Conservation (phyloP, 768 basidiomycete genomes). For the Termitomyces titanicus region DNA sequence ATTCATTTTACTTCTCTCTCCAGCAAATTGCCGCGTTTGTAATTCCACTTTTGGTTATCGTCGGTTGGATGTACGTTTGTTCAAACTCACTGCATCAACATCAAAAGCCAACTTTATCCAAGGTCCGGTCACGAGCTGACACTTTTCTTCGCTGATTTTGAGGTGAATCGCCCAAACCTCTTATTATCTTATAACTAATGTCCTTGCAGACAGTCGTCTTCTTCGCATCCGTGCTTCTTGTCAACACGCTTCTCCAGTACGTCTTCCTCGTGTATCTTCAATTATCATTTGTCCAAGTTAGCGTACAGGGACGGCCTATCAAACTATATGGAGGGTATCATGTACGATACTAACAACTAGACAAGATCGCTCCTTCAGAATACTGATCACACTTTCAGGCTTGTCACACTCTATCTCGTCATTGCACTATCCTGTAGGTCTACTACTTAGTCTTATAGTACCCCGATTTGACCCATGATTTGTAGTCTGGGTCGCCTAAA, state of each 20-base stretch:
- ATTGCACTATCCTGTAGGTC: slow-evolving; percentile 75
- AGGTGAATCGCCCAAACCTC: slow-evolving; percentile 39
- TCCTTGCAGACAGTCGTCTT: slow-evolving; percentile 65
- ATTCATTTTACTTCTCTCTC: no score
- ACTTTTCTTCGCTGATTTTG: slow-evolving; percentile 83
- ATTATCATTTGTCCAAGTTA: not conserved
- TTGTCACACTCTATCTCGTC: slow-evolving; percentile 69
- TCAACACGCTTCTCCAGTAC: slow-evolving; percentile 76
- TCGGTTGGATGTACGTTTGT: slow-evolving; percentile 78
- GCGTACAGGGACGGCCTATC: slow-evolving; percentile 68
- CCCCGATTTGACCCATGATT: not conserved
- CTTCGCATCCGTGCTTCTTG: slow-evolving; percentile 85
- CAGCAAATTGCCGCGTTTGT: slow-evolving; percentile 88
- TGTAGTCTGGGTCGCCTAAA: slow-evolving; percentile 31
- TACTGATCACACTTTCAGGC: slow-evolving; percentile 27
- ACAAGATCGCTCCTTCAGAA: not conserved
- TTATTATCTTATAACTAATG: not conserved
- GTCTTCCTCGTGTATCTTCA: slow-evolving; percentile 21
- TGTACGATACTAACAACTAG: slow-evolving; percentile 33
- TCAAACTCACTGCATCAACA: slow-evolving; percentile 6
- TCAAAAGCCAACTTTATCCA: slow-evolving; percentile 1
- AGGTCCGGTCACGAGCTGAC: slow-evolving; percentile 71
- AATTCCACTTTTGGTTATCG: slow-evolving; percentile 81
- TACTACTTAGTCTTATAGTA: not conserved
- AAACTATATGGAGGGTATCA: slow-evolving; percentile 91